These are phyloP conservation scores for Linaria vulgaris DNA, from an alignment of 257 asterid species.

Conservation along the genomic window DNA sequence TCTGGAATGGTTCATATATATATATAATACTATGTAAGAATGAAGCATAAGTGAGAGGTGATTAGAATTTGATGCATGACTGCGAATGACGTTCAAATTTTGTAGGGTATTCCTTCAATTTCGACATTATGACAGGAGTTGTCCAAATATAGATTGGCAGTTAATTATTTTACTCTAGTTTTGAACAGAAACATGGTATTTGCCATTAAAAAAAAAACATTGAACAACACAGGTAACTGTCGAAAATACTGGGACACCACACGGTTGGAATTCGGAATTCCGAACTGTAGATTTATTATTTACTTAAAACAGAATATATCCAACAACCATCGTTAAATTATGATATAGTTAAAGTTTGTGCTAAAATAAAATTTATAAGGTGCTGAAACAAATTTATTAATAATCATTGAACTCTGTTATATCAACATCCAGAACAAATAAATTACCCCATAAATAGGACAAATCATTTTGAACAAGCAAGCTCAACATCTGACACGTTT, in stretches of 20 bases:
- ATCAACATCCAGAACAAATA: slow-evolving; percentile 4
- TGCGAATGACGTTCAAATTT: slow-evolving; percentile 24
- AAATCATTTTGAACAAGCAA: slow-evolving; percentile 50
- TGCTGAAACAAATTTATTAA: background rate
- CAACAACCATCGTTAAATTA: no score
- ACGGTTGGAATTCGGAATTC: background rate
- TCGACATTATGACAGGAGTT: slow-evolving; percentile 13
- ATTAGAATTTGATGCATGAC: slow-evolving; percentile 15
- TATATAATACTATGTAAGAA: background rate
- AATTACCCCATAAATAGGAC: slow-evolving; percentile 3
- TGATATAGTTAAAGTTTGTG: background rate
- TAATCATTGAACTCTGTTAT: background rate
- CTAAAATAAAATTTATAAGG: slow-evolving; percentile 1
- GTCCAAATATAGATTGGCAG: slow-evolving; percentile 15
- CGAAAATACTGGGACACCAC: no score
- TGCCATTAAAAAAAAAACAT: background rate
- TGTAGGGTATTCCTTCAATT: slow-evolving; percentile 12
- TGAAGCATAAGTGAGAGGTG: slow-evolving; percentile 9
- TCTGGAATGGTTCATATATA: slow-evolving; percentile 2
- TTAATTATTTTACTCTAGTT: background rate
- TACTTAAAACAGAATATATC: no score
- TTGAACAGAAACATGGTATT: background rate
- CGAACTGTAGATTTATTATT: background rate
- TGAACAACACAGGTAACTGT: background rate
- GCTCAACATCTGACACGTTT: slow-evolving; percentile 31